These are phyloP conservation scores for Diaporthe australafricana DNA, from an alignment of 2,329 filamentous ascomycete genomes.

Conservation along the genomic window DNA sequence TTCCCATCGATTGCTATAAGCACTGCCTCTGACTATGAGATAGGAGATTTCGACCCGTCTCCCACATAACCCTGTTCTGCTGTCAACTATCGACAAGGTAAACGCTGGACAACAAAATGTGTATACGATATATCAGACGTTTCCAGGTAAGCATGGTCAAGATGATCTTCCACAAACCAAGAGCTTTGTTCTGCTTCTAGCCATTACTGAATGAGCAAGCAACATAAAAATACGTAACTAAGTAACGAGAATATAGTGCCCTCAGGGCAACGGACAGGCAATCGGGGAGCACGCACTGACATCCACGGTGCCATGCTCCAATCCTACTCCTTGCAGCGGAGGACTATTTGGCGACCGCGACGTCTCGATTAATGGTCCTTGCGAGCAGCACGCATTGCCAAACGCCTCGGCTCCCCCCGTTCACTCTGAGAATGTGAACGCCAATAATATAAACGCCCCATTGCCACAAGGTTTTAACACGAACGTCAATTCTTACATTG, in stretches of 20 bases:
- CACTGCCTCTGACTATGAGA: not conserved
- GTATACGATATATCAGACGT: not conserved
- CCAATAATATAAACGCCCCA: too few species aligned
- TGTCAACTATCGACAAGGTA: not conserved
- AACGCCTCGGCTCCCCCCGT: not conserved
- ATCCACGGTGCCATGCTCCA: slow-evolving; percentile 18
- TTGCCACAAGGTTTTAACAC: too few species aligned
- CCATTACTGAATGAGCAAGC: not conserved
- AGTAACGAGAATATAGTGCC: slow-evolving; percentile 2
- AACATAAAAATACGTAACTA: not conserved
- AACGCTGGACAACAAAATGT: not conserved
- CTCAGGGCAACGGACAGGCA: not conserved
- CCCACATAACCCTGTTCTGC: not conserved
- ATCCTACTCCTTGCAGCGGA: not conserved
- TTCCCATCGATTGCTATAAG: slow-evolving; percentile 6
- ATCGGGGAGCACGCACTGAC: not conserved
- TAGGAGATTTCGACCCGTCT: not conserved
- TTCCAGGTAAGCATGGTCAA: not conserved
- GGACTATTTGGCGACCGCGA: not conserved
- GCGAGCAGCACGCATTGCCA: not conserved
- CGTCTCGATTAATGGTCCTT: not conserved
- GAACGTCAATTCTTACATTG: too few species aligned
- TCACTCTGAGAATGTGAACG: not conserved
- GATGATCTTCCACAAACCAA: not conserved
- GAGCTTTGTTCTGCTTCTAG: not conserved